A percentile compares a stretch with the other conserved stretches of the same genome.
Conservation (phyloP, 257 asterid genomes). For the Solanum tarijense region DNA sequence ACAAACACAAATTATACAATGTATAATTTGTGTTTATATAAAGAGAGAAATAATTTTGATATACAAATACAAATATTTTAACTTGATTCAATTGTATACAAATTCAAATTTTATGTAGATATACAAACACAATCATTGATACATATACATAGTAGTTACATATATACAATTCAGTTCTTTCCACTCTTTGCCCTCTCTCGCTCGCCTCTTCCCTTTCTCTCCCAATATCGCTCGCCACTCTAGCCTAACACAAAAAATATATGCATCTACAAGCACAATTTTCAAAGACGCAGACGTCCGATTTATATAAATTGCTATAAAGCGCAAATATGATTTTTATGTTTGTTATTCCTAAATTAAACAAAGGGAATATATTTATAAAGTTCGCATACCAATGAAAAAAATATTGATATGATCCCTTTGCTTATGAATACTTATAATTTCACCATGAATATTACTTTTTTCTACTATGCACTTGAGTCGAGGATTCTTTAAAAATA, state of each 20-base stretch:
- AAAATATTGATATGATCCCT: accelerated
- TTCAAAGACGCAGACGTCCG: accelerated
- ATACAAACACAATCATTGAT: not conserved
- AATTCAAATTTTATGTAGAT: too few species aligned
- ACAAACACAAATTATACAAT: too few species aligned
- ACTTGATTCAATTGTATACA: not conserved
- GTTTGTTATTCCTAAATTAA: too few species aligned
- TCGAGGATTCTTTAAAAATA: accelerated
- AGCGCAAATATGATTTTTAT: not conserved
- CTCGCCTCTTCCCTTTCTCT: too few species aligned
- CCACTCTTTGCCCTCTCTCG: too few species aligned
- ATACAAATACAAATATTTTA: too few species aligned
- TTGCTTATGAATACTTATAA: not conserved
- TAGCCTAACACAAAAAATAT: not conserved
- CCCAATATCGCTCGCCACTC: not conserved
- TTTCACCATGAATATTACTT: not conserved
- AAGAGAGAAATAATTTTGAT: accelerated
- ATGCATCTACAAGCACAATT: not conserved
- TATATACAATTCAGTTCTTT: too few species aligned
- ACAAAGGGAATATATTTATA: not conserved
- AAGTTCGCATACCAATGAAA: accelerated
- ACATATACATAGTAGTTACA: too few species aligned
- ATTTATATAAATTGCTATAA: too few species aligned
- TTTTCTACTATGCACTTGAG: not conserved
- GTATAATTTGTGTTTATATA: too few species aligned